These are phyloP conservation scores for Dictyostelium intermedium DNA, from an alignment of 78 protist species.

Conservation along the genomic window DNA sequence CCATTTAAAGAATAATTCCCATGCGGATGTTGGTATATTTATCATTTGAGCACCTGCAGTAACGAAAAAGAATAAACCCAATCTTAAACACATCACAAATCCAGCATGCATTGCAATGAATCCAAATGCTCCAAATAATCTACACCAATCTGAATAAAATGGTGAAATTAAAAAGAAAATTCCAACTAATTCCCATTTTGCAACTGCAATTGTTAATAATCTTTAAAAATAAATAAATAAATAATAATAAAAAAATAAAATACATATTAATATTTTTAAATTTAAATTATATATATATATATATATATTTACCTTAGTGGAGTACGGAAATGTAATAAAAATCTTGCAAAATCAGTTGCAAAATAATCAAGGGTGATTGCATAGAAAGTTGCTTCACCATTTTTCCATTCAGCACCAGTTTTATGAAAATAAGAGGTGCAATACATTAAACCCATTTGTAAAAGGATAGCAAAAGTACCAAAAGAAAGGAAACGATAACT, in stretches of 20 bases:
- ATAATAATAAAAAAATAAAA: neutral
- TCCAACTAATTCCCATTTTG: conserved; percentile 63
- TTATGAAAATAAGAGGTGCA: conserved; percentile 48
- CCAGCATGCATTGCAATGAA: conserved; percentile 41
- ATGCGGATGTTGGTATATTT: conserved; percentile 39
- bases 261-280: too few relatives aligned
- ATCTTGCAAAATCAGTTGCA: conserved; percentile 41
- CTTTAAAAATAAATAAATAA: too few relatives aligned
- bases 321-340: conserved; percentile 9
- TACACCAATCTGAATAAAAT: conserved; percentile 33
- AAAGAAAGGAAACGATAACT: conserved; percentile 35
- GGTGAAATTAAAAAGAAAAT: conserved; percentile 27
- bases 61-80: conserved; percentile 72
- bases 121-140: conserved; percentile 60
- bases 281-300: too few relatives aligned
- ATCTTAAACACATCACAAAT: conserved; percentile 34
- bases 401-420: conserved; percentile 56
- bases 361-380: conserved; percentile 44
- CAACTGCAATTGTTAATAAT: conserved; percentile 51
- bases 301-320: conserved; percentile 3
- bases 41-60: conserved; percentile 32
- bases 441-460: conserved; percentile 67
- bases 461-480: conserved; percentile 12
- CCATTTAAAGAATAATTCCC: conserved; percentile 40
- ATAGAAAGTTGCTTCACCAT: conserved; percentile 72